These are phyloP conservation scores for Ophiostoma ips DNA, from an alignment of 2,329 filamentous ascomycete species.

Conservation along the genomic window DNA sequence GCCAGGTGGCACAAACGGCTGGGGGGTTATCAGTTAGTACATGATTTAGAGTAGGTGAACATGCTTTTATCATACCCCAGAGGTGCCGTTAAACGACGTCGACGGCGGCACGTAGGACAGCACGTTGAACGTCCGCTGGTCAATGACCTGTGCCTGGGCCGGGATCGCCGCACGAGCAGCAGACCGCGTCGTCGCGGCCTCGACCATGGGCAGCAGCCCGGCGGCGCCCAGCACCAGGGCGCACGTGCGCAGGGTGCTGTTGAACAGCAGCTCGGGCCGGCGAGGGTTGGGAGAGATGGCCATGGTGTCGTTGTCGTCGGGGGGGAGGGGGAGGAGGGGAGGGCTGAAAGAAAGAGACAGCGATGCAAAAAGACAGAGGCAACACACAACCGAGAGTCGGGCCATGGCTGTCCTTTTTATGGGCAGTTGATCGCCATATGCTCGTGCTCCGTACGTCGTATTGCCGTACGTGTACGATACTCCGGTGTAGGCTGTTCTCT, in stretches of 20 bases:
- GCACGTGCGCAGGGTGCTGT: not conserved
- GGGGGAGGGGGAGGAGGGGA: not conserved
- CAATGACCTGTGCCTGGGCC: conserved; percentile 27
- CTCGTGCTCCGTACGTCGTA: too few species aligned
- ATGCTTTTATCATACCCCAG: not conserved
- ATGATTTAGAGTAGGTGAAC: not conserved
- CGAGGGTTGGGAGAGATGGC: not conserved
- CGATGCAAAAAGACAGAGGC: not conserved
- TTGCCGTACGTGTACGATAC: too few species aligned
- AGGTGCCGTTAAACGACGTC: conserved; percentile 21
- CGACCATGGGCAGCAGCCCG: not conserved
- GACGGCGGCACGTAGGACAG: conserved; percentile 27
- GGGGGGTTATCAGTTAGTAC: conserved; percentile 14
- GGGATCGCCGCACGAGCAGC: conserved; percentile 13
- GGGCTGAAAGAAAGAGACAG: not conserved
- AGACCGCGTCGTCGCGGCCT: not conserved
- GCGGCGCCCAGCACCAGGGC: not conserved
- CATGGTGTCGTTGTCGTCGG: not conserved
- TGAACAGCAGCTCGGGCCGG: not conserved
- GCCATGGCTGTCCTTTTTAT: too few species aligned
- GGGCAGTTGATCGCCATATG: too few species aligned
- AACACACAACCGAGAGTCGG: not conserved
- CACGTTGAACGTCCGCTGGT: conserved; percentile 30
- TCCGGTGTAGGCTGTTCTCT: too few species aligned
- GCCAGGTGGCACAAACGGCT: conserved; percentile 30